Conservation (phyloP, 495 filamentous ascomycete species). For the Daldinia vernicosa region DNA sequence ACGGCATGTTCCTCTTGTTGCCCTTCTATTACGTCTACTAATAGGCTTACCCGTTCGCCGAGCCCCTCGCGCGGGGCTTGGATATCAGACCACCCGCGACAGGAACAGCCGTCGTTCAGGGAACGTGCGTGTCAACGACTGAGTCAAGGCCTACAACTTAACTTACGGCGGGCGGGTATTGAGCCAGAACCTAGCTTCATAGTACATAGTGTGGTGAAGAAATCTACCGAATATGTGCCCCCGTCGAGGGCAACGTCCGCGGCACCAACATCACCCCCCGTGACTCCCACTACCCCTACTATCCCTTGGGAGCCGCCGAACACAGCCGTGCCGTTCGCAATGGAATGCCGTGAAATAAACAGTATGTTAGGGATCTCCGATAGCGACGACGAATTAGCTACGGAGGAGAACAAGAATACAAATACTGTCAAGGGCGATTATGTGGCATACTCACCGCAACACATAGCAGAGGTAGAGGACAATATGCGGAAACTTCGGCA, state of each 20-base stretch:
- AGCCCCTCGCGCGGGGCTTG: slow-evolving; percentile 28
- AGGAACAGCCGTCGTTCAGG: slow-evolving; percentile 15
- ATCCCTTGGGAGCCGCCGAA: background rate
- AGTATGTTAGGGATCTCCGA: background rate
- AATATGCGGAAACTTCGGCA: too few species aligned
- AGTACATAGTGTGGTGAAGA: slow-evolving; percentile 26
- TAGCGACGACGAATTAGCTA: background rate
- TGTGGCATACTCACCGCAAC: too few species aligned
- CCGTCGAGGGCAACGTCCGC: background rate
- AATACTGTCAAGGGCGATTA: too few species aligned
- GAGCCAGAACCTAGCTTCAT: slow-evolving; percentile 22
- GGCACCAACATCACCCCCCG: background rate
- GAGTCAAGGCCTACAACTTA: background rate
- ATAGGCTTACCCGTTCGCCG: background rate
- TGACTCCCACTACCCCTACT: background rate
- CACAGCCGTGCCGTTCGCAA: background rate
- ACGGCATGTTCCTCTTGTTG: background rate
- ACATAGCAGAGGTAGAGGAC: too few species aligned
- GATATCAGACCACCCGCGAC: slow-evolving; percentile 13
- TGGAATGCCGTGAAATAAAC: background rate
- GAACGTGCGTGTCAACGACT: slow-evolving; percentile 17
- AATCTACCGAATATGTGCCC: background rate
- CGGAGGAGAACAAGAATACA: too few species aligned
- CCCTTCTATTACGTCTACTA: background rate
- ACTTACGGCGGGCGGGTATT: slow-evolving; percentile 15